These are phyloP conservation scores for Acer campestre DNA, from an alignment of 345 rosid species.

Conservation along the genomic window DNA sequence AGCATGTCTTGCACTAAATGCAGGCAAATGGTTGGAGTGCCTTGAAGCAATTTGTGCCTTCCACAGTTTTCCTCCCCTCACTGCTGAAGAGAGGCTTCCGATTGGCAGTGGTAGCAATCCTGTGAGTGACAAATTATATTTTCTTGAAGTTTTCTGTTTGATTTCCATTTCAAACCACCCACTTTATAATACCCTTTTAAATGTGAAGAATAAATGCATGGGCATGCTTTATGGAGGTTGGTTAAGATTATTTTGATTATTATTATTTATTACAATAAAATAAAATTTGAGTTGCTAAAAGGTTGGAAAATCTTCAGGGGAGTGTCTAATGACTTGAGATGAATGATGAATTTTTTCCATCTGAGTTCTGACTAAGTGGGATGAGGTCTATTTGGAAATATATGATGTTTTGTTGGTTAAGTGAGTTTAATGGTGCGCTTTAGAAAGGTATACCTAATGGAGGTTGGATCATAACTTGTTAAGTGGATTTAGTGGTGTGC, in stretches of 20 bases:
- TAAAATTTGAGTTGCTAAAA: background rate
- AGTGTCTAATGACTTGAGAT: background rate
- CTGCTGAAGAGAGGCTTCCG: constrained; percentile 81
- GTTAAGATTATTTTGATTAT: background rate
- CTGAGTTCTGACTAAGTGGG: background rate
- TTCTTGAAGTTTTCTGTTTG: constrained; percentile 8
- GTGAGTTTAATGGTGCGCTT: background rate
- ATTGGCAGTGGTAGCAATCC: constrained; percentile 98
- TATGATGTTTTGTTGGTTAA: background rate
- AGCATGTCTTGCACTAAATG: constrained; percentile 84
- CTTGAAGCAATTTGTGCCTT: constrained; percentile 64
- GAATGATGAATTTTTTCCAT: background rate
- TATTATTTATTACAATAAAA: background rate
- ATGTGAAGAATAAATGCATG: constrained; percentile 7
- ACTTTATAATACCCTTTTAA: background rate
- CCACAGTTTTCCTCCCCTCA: constrained; percentile 63
- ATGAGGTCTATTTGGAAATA: background rate
- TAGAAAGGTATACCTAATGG: background rate
- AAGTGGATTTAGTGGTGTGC: no score
- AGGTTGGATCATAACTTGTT: background rate
- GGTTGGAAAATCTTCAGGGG: background rate
- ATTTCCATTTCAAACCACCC: constrained; percentile 4
- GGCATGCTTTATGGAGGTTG: background rate
- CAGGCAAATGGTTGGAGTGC: constrained; percentile 87
- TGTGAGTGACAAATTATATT: constrained; percentile 41